Conservation (phyloP, 441 rosid genomes). For the Populus tomentosa region DNA sequence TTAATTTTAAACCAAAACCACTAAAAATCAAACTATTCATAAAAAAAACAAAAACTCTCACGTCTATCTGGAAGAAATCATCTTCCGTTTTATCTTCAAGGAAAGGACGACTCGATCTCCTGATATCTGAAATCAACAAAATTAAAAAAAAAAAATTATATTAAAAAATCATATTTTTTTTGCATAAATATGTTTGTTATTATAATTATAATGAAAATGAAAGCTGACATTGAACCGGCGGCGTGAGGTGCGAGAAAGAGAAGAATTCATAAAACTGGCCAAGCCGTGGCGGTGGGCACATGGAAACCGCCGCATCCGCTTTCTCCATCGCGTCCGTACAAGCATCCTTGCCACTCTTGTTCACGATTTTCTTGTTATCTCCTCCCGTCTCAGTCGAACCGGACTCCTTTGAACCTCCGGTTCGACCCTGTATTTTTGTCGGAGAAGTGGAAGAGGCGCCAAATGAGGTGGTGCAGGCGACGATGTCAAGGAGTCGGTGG, state of each 20-base stretch:
- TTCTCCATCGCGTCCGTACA: conserved; percentile 17
- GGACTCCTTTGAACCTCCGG: conserved; percentile 33
- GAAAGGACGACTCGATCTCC: conserved; percentile 77
- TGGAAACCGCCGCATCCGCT: conserved; percentile 27
- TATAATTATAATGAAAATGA: neutral
- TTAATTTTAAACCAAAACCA: neutral
- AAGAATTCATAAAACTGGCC: conserved; percentile 66
- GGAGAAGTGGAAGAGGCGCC: conserved; percentile 37
- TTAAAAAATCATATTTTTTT: neutral
- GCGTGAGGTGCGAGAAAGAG: conserved; percentile 57
- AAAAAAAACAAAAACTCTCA: conserved; percentile 22
- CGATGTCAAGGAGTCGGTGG: conserved; percentile 59
- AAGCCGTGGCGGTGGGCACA: conserved; percentile 57
- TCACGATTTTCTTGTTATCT: conserved; percentile 13
- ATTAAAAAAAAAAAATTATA: too few relatives aligned
- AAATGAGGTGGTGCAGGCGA: conserved; percentile 56
- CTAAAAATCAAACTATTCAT: neutral
- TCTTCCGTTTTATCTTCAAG: conserved; percentile 74
- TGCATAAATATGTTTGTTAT: neutral
- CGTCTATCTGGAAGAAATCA: conserved; percentile 93
- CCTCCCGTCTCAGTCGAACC: conserved; percentile 26
- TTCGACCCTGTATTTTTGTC: conserved; percentile 41
- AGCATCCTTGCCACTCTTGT: conserved; percentile 6
- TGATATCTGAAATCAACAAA: conserved; percentile 53
- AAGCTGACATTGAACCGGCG: conserved; percentile 49